A percentile compares a stretch with the other conserved stretches of the same genome.
These are phyloP conservation scores for Ambrosiella xylebori DNA, from an alignment of 2,329 filamentous ascomycete species.

Conservation along the genomic window DNA sequence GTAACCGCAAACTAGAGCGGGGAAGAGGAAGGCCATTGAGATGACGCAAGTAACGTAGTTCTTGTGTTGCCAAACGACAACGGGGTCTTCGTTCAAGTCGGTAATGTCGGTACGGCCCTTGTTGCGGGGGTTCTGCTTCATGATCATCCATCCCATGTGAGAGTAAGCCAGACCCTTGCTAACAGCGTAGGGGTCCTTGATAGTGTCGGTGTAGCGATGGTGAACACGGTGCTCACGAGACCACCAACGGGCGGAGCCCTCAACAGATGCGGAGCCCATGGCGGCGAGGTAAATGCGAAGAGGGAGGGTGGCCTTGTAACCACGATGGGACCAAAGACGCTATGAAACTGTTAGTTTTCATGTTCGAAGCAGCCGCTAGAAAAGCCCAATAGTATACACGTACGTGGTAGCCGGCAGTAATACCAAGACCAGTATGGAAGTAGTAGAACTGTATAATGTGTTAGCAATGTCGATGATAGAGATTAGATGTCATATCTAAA, in stretches of 20 bases:
- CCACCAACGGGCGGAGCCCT: constrained; percentile 84
- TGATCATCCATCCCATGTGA: constrained; percentile 70
- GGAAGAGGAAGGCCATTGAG: constrained; percentile 60
- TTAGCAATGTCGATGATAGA: background rate
- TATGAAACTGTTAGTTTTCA: constrained; percentile 21
- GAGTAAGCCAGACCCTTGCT: constrained; percentile 75
- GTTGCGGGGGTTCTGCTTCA: constrained; percentile 84
- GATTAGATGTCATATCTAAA: background rate
- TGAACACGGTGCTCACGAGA: constrained; percentile 72
- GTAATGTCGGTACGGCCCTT: constrained; percentile 78
- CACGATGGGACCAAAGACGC: constrained; percentile 71
- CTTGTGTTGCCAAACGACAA: constrained; percentile 77
- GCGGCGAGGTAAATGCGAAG: constrained; percentile 70
- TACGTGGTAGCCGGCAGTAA: constrained; percentile 44
- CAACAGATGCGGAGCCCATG: constrained; percentile 64
- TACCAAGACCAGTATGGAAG: constrained; percentile 67
- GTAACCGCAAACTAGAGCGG: constrained; percentile 57
- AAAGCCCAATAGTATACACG: background rate
- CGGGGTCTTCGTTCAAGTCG: constrained; percentile 69
- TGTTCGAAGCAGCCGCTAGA: background rate
- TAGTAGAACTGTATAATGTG: constrained; percentile 34
- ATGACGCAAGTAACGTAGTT: constrained; percentile 70
- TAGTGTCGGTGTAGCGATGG: constrained; percentile 82
- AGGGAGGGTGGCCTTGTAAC: constrained; percentile 60
- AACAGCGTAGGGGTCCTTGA: constrained; percentile 82